Base-by-base conservation (phyloP, 768 basidiomycete genomes). In the Suillus subaureus region DNA sequence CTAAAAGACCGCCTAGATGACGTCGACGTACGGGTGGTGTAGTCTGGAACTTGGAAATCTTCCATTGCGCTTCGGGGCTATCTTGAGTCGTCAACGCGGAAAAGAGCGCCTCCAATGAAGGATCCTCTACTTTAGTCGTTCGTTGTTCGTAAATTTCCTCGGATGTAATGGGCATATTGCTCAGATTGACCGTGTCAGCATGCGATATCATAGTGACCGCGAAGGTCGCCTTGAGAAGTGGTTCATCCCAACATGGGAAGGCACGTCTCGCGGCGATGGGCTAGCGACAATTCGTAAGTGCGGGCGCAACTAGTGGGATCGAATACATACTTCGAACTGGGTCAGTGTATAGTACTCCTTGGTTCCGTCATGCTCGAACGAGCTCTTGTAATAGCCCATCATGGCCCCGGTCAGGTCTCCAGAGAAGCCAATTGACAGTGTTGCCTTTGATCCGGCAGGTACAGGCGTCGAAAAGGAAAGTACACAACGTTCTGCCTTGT, bases 221-320 rank as follows among this genome's bases (percentile, higher is more conserved):
- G 73, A 90, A 93, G 3, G 90, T 94, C 0, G 95, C 91, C 76
- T 98, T 98, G 70, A 96, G 82, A 43, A 87, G 82, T 18, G 96
- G 97, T 73, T 97, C 96, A 73, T 97, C 96, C 93, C 93, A 97
- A 80, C 90, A 93, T 33, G 93, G 93, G 76, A 94, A 92, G 7
- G 90, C 87, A 49, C 87, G 84, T 60, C 96, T 82, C 11, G 96
- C 96, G 66, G 89, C 89, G 47, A 93, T 97, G 45, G 96, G 89
- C 90, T 97, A 68, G 18, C 45, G 40, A 11, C 39, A 21, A 62
- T 61, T 18, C 35, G 54, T 54, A 60, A 67, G 26, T 26, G 45
- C 11, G 13, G 12, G 43, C 6, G 7, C 54, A 42, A 18, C 33
- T 55, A 23, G 8, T 63, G 2, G 51, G n/a, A 61, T 47, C 35